Evolutionary conservation across 179 eudicot genomes (phyloP).

Genomic region (Kewa caespitosa): DNA sequence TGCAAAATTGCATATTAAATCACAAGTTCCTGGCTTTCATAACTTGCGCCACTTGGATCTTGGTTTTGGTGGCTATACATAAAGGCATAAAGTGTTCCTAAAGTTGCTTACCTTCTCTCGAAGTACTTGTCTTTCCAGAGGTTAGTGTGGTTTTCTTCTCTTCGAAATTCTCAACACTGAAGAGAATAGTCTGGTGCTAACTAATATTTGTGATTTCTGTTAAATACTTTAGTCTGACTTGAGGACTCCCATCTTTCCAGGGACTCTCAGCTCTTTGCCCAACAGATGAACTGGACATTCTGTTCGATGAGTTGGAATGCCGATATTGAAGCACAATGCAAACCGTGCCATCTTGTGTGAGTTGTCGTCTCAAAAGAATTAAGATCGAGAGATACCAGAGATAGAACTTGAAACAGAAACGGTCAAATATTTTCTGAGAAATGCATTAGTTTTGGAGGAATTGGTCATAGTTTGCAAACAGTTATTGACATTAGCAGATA

Average conservation of each 20-base stretch:
- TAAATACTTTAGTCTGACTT: not conserved
- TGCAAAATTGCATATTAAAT: not conserved
- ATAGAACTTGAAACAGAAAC: not conserved
- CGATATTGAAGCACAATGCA: not conserved
- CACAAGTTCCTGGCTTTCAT: slow-evolving; percentile 4
- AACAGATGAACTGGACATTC: not conserved
- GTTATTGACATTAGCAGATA: not conserved
- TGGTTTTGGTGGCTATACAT: not conserved
- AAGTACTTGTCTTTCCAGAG: slow-evolving; percentile 7
- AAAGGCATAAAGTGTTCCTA: not conserved
- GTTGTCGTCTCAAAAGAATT: not conserved
- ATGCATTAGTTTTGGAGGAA: slow-evolving; percentile 6
- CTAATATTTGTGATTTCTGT: not conserved
- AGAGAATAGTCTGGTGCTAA: not conserved
- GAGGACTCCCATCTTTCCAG: not conserved
- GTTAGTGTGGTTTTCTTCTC: not conserved
- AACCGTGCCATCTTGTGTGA: not conserved
- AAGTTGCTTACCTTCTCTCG: slow-evolving; percentile 10
- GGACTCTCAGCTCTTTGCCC: not conserved
- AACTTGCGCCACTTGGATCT: not conserved
- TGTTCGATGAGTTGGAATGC: not conserved
- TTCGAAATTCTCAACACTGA: not conserved
- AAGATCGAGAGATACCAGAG: not conserved
- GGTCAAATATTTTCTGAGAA: slow-evolving; percentile 3
- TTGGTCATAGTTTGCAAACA: not conserved